These are phyloP conservation scores for Mycena galericulata DNA, from an alignment of 768 basidiomycete genomes.

Conservation along the genomic window DNA sequence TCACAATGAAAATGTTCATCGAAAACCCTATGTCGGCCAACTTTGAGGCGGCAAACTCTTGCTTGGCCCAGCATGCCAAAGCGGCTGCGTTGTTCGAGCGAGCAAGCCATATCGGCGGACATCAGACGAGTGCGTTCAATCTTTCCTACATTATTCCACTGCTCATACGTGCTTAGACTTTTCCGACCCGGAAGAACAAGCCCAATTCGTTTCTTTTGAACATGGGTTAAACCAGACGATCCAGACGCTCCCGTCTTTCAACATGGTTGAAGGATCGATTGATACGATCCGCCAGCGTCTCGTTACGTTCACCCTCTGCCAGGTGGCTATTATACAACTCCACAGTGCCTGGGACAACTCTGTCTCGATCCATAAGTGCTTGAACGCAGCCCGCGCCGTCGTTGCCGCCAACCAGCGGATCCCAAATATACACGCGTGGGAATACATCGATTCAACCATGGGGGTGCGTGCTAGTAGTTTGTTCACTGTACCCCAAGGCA, in stretches of 20 bases:
- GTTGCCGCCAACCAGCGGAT: conserved; percentile 14
- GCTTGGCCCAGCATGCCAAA: conserved; percentile 12
- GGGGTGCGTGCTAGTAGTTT: conserved; percentile 5
- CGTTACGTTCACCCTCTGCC: conserved; percentile 28
- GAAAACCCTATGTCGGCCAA: conserved; percentile 21
- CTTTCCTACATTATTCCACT: not conserved
- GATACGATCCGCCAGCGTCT: conserved; percentile 28
- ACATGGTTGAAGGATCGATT: conserved; percentile 9
- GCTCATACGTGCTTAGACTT: conserved; percentile 12
- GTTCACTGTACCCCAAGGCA: not conserved
- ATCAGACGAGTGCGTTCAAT: conserved; percentile 35
- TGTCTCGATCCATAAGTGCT: conserved; percentile 11
- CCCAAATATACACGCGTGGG: conserved; percentile 25
- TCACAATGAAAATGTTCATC: conserved; percentile 31
- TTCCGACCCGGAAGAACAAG: conserved; percentile 25
- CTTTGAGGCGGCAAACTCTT: conserved; percentile 16
- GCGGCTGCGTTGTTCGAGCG: conserved; percentile 42
- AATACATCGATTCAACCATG: conserved; percentile 25
- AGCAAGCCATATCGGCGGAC: conserved; percentile 35
- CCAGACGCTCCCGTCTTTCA: conserved; percentile 15
- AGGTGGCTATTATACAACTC: conserved; percentile 25
- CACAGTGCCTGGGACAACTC: conserved; percentile 17
- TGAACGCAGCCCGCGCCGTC: conserved; percentile 23
- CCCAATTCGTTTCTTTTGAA: conserved; percentile 30
- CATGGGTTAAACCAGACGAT: conserved; percentile 22